Percentiles rank a stretch among this genome's conserved stretches.
Evolutionary conservation across 176 grass and related monocot genomes (phyloP).

Genomic region (Themeda triandra): DNA sequence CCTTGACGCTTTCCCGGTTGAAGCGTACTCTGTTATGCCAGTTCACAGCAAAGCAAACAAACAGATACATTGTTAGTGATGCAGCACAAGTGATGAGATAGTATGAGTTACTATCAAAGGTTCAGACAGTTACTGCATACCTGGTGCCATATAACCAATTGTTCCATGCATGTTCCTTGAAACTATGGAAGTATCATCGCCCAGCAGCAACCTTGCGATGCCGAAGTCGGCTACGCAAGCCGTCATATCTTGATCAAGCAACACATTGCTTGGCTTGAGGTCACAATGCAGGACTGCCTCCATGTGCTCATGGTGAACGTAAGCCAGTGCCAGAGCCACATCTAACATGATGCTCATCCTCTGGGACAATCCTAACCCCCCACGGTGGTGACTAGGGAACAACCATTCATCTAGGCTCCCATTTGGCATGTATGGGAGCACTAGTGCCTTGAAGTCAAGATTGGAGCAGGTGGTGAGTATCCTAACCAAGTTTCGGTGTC

Average conservation of each 20-base stretch:
- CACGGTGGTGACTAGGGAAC: not conserved
- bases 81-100: too few species aligned
- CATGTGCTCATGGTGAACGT: conserved; percentile 48
- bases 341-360: conserved; percentile 42
- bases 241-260: conserved; percentile 50
- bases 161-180: conserved; percentile 40
- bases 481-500: conserved; percentile 48
- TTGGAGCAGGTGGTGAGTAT: conserved; percentile 47
- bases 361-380: conserved; percentile 26
- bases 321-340: conserved; percentile 40
- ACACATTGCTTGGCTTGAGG: conserved; percentile 57
- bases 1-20: conserved; percentile 20
- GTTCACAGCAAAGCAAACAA: not conserved
- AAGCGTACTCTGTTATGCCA: conserved; percentile 40
- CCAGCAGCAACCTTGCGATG: conserved; percentile 29
- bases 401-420: conserved; percentile 50
- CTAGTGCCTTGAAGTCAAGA: conserved; percentile 51
- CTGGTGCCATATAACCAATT: conserved; percentile 38
- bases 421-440: conserved; percentile 54
- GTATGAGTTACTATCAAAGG: not conserved
- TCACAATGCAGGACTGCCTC: conserved; percentile 51
- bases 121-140: not conserved
- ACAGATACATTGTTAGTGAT: not conserved
- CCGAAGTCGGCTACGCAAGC: conserved; percentile 52
- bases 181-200: conserved; percentile 23